These are phyloP conservation scores for Lolium rigidum DNA, from an alignment of 176 grass and related monocot genomes.

Conservation along the genomic window DNA sequence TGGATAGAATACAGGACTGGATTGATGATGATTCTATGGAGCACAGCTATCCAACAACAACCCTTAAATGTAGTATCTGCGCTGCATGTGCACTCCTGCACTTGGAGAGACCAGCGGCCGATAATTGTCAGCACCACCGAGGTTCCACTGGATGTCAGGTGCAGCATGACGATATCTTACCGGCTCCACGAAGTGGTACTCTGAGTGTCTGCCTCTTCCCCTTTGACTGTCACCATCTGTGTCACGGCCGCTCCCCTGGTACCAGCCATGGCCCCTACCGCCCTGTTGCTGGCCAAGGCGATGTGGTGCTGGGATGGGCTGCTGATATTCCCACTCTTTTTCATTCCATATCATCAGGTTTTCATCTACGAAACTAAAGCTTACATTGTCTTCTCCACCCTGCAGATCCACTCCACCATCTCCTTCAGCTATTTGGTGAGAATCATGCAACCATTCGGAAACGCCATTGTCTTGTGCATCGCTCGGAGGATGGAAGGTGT, in stretches of 20 bases:
- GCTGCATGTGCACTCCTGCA: slow-evolving; percentile 21
- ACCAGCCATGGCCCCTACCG: not conserved
- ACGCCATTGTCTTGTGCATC: slow-evolving; percentile 27
- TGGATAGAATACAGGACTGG: not conserved
- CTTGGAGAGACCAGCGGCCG: not conserved
- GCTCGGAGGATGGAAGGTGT: slow-evolving; percentile 42
- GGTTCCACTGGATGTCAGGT: not conserved
- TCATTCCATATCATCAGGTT: slow-evolving; percentile 27
- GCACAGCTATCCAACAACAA: not conserved
- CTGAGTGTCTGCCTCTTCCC: not conserved
- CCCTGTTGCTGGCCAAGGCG: slow-evolving; percentile 17
- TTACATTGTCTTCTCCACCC: slow-evolving; percentile 12
- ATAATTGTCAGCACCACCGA: not conserved
- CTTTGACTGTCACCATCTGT: not conserved
- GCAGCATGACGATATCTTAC: not conserved
- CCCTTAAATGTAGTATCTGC: slow-evolving; percentile 10
- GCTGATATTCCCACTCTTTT: slow-evolving; percentile 31
- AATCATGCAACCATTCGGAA: slow-evolving; percentile 29
- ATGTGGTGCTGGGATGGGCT: slow-evolving; percentile 16
- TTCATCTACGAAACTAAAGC: not conserved
- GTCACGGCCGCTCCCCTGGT: not conserved
- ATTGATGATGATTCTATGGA: slow-evolving; percentile 20
- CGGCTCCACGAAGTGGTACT: not conserved
- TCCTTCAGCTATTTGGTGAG: not conserved
- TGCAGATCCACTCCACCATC: not conserved